A percentile compares a stretch with the other conserved stretches of the same genome.
phyloP scores from a whole-genome alignment of 495 filamentous ascomycete genomes.

The Gamarada debralockiae region DNA sequence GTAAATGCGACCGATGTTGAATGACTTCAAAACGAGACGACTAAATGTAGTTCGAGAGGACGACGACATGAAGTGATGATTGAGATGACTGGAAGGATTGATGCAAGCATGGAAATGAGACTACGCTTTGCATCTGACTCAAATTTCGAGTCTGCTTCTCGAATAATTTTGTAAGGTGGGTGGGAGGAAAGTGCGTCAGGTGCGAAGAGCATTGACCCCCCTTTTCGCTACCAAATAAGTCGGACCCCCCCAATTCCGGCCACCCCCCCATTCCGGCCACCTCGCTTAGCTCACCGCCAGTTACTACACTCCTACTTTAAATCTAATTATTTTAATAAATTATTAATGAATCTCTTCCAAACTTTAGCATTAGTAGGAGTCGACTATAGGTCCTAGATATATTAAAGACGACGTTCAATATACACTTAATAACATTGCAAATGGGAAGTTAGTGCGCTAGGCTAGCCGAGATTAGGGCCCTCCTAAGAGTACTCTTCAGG shows the following conservation, averaged over 20 bases:
- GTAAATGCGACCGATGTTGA: too few species aligned
- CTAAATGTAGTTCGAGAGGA: too few species aligned
- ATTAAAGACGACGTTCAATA: conserved; percentile 1
- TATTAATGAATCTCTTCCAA: background rate
- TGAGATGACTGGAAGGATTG: too few species aligned
- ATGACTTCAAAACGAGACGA: too few species aligned
- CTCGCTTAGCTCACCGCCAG: conserved; percentile 8
- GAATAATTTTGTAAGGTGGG: too few species aligned
- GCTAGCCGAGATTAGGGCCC: background rate
- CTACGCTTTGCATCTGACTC: too few species aligned
- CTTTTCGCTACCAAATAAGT: too few species aligned
- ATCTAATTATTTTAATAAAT: background rate
- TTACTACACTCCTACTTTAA: background rate
- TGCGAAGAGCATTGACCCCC: too few species aligned
- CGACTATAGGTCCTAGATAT: conserved; percentile 5
- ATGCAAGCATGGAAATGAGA: too few species aligned
- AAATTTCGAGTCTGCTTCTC: too few species aligned
- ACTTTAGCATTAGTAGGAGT: background rate
- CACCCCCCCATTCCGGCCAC: conserved; percentile 2
- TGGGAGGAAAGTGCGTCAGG: too few species aligned
- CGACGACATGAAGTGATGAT: too few species aligned
- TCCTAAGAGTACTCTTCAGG: background rate
- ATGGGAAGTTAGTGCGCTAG: background rate
- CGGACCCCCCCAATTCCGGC: background rate
- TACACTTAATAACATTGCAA: background rate